phyloP scores from a whole-genome alignment of 2,329 filamentous ascomycete genomes.

The Ceratocystis diversiconidia region DNA sequence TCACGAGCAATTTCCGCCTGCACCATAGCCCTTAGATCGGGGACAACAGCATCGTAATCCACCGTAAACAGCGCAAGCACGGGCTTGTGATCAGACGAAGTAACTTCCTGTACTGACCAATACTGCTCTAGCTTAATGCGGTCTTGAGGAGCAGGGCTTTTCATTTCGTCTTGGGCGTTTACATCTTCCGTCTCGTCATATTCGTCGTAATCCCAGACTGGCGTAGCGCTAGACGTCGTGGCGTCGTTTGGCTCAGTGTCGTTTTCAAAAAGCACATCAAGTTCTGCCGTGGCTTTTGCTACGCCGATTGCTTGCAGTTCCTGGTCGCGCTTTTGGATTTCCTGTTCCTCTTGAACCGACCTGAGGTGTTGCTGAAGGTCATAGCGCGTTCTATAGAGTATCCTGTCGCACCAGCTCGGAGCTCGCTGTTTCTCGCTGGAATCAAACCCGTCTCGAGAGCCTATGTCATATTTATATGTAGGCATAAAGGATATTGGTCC shows the following conservation, averaged over 20 bases:
- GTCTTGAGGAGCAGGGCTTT: neutral
- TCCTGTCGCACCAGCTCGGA: conserved; percentile 94
- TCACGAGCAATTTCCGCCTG: conserved; percentile 79
- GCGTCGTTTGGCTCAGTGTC: conserved; percentile 62
- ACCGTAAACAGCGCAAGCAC: conserved; percentile 70
- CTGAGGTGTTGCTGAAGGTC: conserved; percentile 54
- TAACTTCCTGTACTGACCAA: conserved; percentile 72
- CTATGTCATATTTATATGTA: conserved; percentile 95
- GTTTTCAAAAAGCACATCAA: conserved; percentile 79
- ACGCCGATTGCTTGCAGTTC: conserved; percentile 74
- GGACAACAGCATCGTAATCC: conserved; percentile 74
- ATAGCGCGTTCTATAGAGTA: conserved; percentile 65
- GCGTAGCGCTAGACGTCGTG: conserved; percentile 31
- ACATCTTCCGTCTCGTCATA: conserved; percentile 14
- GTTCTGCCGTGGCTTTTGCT: conserved; percentile 58
- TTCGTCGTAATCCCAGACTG: conserved; percentile 17
- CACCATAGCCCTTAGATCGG: conserved; percentile 67
- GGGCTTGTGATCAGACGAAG: conserved; percentile 93
- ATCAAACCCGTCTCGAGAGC: conserved; percentile 85
- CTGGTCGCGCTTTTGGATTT: conserved; percentile 54
- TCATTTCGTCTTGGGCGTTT: neutral
- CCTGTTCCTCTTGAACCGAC: conserved; percentile 48
- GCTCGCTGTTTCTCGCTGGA: conserved; percentile 86
- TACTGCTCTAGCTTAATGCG: conserved; percentile 51
- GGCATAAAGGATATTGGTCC: conserved; percentile 78